Percentiles rank a stretch among this genome's conserved stretches.
Evolutionary conservation across 495 filamentous ascomycete species (phyloP).

Genomic region (Penicillium cosmopolitanum): DNA sequence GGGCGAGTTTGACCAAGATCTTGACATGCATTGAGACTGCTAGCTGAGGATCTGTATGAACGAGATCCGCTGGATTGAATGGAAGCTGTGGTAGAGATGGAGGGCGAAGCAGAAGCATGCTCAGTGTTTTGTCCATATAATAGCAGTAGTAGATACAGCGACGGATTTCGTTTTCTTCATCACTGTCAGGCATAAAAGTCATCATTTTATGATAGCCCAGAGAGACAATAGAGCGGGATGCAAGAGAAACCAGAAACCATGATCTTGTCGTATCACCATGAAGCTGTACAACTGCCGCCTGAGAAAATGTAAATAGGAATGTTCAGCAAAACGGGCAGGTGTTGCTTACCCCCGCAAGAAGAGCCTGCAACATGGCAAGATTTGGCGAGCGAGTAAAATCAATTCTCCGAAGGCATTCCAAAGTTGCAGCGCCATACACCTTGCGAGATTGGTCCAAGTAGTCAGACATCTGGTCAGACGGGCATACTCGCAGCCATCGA

Average conservation of each 20-base stretch:
- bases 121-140: slow-evolving; percentile 1
- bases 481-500: not conserved
- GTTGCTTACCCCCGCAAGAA: not conserved
- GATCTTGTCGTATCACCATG: not conserved
- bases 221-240: not conserved
- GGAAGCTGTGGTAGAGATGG: not conserved
- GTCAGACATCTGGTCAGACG: not conserved
- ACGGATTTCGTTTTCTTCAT: slow-evolving; percentile 4
- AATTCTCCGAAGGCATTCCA: not conserved
- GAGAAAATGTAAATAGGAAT: not conserved
- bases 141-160: slow-evolving; percentile 2
- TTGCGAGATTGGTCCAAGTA: not conserved
- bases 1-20: not conserved
- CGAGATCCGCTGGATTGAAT: not conserved
- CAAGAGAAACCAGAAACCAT: not conserved
- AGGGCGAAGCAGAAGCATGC: not conserved
- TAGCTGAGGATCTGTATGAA: not conserved
- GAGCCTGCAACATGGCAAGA: not conserved
- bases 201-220: not conserved
- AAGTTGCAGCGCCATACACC: not conserved
- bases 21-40: not conserved
- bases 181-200: not conserved
- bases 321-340: not conserved
- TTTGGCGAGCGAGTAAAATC: slow-evolving; percentile 3
- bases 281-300: not conserved